phyloP scores from a whole-genome alignment of 73 alveolate species.

The Tetrahymena thermophila region DNA sequence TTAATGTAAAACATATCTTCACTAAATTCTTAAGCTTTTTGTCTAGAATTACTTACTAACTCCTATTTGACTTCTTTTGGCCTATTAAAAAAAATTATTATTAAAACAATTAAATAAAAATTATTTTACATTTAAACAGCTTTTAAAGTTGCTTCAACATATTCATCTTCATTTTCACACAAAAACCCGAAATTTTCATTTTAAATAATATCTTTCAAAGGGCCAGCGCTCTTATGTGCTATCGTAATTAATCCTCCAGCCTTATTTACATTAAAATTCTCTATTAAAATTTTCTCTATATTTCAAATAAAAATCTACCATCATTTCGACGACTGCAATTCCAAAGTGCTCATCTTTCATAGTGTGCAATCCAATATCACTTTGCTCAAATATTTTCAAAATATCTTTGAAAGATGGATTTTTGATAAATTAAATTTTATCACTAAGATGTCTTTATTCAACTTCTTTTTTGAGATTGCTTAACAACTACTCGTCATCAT shows the following conservation, averaged over 20 bases:
- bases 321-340: constrained; percentile 80
- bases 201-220: constrained; percentile 67
- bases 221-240: constrained; percentile 91
- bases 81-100: not conserved
- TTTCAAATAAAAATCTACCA: not conserved
- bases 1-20: not conserved
- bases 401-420: constrained; percentile 55
- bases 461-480: constrained; percentile 33
- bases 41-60: not conserved
- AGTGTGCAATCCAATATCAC: constrained; percentile 83
- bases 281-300: not conserved
- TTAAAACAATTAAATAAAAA: not conserved
- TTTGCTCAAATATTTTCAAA: constrained; percentile 50
- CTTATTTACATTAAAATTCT: not conserved
- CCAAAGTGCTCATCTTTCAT: constrained; percentile 89
- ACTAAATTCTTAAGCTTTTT: not conserved
- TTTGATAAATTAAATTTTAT: constrained; percentile 51
- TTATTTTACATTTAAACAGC: not conserved
- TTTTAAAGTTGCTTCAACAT: constrained; percentile 21
- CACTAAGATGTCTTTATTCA: constrained; percentile 26
- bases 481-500: constrained; percentile 53
- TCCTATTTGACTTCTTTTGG: not conserved
- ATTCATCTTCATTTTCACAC: constrained; percentile 60
- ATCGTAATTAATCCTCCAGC: constrained; percentile 82
- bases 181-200: constrained; percentile 52